Base-by-base conservation (phyloP, 768 basidiomycete genomes). In the Symmetrospora coprosmae region DNA sequence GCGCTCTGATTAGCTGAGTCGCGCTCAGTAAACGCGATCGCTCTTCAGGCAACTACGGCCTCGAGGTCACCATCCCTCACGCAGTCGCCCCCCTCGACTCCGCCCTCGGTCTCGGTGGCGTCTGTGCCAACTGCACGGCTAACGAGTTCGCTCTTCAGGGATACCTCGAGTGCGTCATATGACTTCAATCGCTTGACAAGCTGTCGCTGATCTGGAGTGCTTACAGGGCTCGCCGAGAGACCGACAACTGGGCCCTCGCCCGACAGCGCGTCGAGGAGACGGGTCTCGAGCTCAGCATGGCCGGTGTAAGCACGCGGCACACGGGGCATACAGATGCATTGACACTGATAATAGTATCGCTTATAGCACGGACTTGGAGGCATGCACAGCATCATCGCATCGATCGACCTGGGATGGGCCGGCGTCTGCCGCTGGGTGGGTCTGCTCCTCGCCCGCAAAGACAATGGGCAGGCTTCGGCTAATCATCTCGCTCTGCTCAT, bases 371-470 rank as follows among this genome's bases (percentile, higher is more conserved):
- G 64, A 1, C 65, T 62, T 19, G 68, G 68, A 0, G 62, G 63
- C 27, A 64, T 64, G 63, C 59, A 50, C 40, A 38, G 47, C 11
- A 38, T 41, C 17, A 61, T 64, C 41, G 60, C 60, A 11, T 50
- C 56, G 2, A 16, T 69, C 13, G 67, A 68, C 40, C 58, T 68
- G 4, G 68, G 68, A n/a, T 69, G 66, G 66, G 23, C 51, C 2
- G 64, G 65, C 1, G 30, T 60, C 1, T 49, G 47, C 49, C 19
- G 52, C 30, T 38, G 47, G 49, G 2, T 51, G 50, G 35, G 6
- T 50, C 13, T 4, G 31, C 7, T 4, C 48, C 17, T 8, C 7
- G 19, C 31, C 25, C 33, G 8, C n/a, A n/a, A n/a, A n/a, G n/a
- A n/a, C n/a, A n/a, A n/a, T n/a, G n/a, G n/a, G n/a, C n/a, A n/a